Evolutionary conservation across 129 eudicot genomes (phyloP).

Genomic region (Centrapalus pauciflorus): DNA sequence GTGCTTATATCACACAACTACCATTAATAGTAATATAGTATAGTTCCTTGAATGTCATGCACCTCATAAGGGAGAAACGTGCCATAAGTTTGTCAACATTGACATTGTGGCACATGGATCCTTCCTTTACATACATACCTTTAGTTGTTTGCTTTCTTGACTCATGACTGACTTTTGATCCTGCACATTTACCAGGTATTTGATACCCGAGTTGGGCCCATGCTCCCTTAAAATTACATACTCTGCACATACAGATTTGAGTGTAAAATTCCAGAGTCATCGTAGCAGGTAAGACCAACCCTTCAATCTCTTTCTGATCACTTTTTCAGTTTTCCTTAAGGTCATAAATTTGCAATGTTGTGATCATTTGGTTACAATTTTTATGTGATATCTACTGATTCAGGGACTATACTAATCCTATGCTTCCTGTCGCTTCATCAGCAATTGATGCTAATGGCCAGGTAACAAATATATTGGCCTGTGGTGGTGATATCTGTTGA

Average conservation of each 20-base stretch:
- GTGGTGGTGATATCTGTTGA: no score
- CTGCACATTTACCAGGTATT: conserved; percentile 41
- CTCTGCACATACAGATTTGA: conserved; percentile 96
- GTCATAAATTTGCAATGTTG: neutral
- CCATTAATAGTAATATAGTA: neutral
- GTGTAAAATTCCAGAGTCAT: conserved; percentile 91
- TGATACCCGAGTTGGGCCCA: conserved; percentile 88
- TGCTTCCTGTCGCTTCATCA: conserved; percentile 90
- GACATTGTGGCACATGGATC: neutral
- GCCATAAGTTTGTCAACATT: neutral
- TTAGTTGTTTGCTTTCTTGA: neutral
- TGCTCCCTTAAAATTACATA: conserved; percentile 82
- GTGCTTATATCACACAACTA: neutral
- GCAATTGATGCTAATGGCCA: conserved; percentile 95
- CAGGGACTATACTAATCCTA: conserved; percentile 94
- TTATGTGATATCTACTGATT: conserved; percentile 5
- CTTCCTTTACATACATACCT: neutral
- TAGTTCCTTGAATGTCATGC: neutral
- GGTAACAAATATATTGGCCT: conserved; percentile 36
- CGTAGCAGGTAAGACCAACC: conserved; percentile 79
- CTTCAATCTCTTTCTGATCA: neutral
- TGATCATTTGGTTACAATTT: neutral
- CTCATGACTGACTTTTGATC: neutral
- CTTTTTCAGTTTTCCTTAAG: neutral
- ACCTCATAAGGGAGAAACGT: neutral